These are phyloP conservation scores for Sporothrix brasiliensis DNA, from an alignment of 2,329 filamentous ascomycete species.

Conservation along the genomic window DNA sequence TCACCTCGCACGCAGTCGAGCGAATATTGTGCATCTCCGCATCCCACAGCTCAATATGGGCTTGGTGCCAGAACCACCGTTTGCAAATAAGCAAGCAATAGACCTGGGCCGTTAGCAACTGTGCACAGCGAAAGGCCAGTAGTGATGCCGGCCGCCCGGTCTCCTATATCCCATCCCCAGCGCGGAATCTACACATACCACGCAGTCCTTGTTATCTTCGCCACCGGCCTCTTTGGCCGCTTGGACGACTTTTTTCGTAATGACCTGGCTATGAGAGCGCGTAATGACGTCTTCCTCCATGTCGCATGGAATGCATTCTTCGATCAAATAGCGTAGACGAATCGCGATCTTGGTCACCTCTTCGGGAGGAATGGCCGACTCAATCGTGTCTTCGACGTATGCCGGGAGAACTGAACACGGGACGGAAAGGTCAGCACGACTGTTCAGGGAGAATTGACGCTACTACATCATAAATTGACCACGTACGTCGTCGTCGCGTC, in stretches of 20 bases:
- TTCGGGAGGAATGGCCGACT: constrained; percentile 70
- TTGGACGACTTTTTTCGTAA: constrained; percentile 76
- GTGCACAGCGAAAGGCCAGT: not conserved
- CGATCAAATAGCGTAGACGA: constrained; percentile 86
- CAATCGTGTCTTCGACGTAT: constrained; percentile 59
- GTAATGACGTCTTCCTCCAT: constrained; percentile 76
- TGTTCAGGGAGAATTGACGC: not conserved
- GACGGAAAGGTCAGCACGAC: not conserved
- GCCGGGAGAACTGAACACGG: constrained; percentile 63
- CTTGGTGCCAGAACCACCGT: constrained; percentile 77
- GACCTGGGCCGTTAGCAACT: constrained; percentile 46
- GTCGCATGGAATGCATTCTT: constrained; percentile 88
- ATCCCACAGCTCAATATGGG: constrained; percentile 85
- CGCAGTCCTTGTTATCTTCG: constrained; percentile 71
- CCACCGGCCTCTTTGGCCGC: constrained; percentile 83
- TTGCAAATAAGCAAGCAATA: constrained; percentile 76
- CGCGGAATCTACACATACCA: constrained; percentile 48
- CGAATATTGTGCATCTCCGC: constrained; percentile 78
- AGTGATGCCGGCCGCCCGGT: not conserved
- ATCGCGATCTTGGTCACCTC: constrained; percentile 90
- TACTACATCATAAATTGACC: not conserved
- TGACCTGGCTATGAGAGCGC: constrained; percentile 78
- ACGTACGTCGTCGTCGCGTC: constrained; percentile 41
- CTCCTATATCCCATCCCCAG: not conserved
- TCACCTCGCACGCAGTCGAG: constrained; percentile 82